Base-by-base conservation (phyloP, 2,329 filamentous ascomycete genomes). In the Geosmithia flava region DNA sequence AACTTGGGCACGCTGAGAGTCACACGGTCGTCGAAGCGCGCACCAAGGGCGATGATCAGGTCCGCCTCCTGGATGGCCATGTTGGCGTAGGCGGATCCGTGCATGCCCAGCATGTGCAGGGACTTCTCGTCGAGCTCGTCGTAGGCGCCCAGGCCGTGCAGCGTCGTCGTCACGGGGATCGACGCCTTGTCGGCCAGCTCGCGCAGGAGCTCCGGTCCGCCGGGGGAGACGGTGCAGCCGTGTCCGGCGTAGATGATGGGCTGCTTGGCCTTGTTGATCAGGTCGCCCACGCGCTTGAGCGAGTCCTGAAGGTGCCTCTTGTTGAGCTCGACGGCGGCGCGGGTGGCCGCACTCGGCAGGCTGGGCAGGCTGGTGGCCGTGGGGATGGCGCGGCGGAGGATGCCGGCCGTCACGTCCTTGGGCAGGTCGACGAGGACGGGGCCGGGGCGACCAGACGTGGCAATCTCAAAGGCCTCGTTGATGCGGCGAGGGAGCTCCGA, bases 41-140 rank as follows among this genome's bases (percentile, higher is more conserved):
- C 88, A 58, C 93, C 93, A 19, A 98, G 80, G 47, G 91, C 91
- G 59, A 98, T 87, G 65, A 98, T 93, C 53, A 98, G 74, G 68
- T 98, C 93, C 15, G 93, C 87, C 64, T 95, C 86, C 68, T 98
- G 91, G 73, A 98, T 96, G 16, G 93, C 81, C 85, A 96, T 88
- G 73, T 98, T 98, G 63, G 93, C 93, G 61, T 95, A 98, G 7
- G 89, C 90, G 8, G 90, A 85, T 51, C 93, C 93, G 72, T 97
- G 91, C 93, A 97, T 97, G 54, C 93, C 93, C 29, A 97, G 81
- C 93, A 98, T 98, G 70, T 97, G 90, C 47, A 97, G 76, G 43
- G 90, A 85, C 77, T 95, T 96, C 55, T 88, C 81, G 60, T 97
- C 88, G 13, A 93, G 78, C 71, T 97, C 93, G 59, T 97, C 90